These are phyloP conservation scores for Toxicodendron radicans DNA, from an alignment of 345 rosid species.

Conservation along the genomic window DNA sequence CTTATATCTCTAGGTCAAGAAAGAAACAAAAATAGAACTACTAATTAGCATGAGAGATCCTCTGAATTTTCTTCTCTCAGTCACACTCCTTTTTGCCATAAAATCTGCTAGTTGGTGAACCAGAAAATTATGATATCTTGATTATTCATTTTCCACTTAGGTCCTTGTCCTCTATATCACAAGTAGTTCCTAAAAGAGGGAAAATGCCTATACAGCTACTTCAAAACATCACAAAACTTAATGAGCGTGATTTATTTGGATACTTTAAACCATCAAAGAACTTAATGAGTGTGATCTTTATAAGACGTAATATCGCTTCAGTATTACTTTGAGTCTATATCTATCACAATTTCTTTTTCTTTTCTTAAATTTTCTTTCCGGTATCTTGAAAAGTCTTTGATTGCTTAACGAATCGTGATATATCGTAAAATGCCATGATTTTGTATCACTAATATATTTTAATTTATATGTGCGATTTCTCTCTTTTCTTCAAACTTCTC, in stretches of 20 bases:
- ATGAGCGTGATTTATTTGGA: background rate
- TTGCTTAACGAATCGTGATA: background rate
- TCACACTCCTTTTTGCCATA: background rate
- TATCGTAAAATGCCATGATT: background rate
- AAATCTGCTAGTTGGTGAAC: conserved; percentile 1
- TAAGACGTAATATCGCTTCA: background rate
- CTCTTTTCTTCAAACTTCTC: conserved; percentile 8
- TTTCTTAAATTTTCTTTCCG: background rate
- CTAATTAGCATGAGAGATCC: background rate
- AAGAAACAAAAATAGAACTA: background rate
- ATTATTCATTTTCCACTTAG: background rate
- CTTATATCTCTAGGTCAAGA: background rate
- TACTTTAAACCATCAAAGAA: background rate
- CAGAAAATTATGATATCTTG: background rate
- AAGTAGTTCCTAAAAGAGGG: background rate
- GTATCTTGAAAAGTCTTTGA: background rate
- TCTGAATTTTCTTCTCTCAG: conserved; percentile 2
- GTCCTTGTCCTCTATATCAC: background rate
- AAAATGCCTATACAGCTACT: background rate
- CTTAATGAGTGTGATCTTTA: conserved; percentile 9
- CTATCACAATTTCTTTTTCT: background rate
- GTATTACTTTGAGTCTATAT: background rate
- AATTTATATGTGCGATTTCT: background rate
- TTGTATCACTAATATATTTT: background rate
- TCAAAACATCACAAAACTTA: background rate